Evolutionary conservation across 139 green algal species (phyloP), one percentile per base, ranked within the genome.

Genomic region (Eudorina sp.): DNA sequence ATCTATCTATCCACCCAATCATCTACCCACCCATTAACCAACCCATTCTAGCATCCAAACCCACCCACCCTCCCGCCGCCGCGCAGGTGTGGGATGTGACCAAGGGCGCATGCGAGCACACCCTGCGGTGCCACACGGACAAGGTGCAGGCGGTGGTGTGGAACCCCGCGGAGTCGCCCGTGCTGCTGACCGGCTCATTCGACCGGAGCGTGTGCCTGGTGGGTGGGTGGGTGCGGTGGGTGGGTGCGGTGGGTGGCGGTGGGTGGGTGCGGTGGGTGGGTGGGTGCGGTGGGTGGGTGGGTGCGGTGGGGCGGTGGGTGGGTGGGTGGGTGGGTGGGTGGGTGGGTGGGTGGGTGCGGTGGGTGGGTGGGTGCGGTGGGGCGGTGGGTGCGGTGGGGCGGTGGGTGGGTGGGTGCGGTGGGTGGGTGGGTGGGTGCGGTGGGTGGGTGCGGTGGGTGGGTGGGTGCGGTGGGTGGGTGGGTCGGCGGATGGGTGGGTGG

Each of bases 131-230:
- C 86, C 98, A 99, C 94, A 94, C 68, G 3, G 92, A 90, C 92
- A 99, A 99, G 93, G 97, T 99, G 60, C 98, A 99, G 90, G 93
- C 97, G 27, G 96, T 99, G 81, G 93, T 93, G 0, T 99, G 98
- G 98, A 99, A 99, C 91, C 96, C 97, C 0, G 90, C 88, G 2
- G 96, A 99, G 90, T 84, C 93, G 11, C 91, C 94, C 0, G 96
- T 98, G 72, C 92, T 99, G 90, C 93, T 99, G 31, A 97, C 92
- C 2, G 98, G 96, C 16, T 93, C 91, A 19, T 99, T 98, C 89
- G 98, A 99, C 92, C 81, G 92, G 23, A 90, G 81, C 0, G 94
- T 95, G 0, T 95, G 88, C 82, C 69, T 99, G 92, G 95, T 98
- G 81, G 86, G 93, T 62, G 58, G 51, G 62, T 29, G 55, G 19